Evolutionary conservation across 2,329 filamentous ascomycete genomes (phyloP).

Genomic region (Nannizziopsis barbatae): DNA sequence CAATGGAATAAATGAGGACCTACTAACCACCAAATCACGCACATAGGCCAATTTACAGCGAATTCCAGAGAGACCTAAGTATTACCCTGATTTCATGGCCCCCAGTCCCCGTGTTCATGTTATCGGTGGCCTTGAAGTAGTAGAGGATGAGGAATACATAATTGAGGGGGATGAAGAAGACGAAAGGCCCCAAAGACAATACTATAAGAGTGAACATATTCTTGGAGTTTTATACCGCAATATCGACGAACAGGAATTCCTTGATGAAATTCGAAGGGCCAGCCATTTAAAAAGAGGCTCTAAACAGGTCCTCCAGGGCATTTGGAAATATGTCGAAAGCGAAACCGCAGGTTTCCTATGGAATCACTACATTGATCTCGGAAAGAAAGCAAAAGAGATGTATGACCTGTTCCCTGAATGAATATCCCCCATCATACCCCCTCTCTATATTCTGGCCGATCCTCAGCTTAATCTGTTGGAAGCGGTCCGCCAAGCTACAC

Average conservation of each 20-base stretch:
- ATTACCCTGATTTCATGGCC: constrained; percentile 46
- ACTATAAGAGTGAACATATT: constrained; percentile 57
- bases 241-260: constrained; percentile 61
- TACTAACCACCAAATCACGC: constrained; percentile 1
- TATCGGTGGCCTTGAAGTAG: constrained; percentile 26
- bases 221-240: constrained; percentile 60
- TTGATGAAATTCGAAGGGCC: constrained; percentile 39
- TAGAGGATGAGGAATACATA: constrained; percentile 38
- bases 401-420: constrained; percentile 6
- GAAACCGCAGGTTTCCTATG: constrained; percentile 20
- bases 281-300: constrained; percentile 12
- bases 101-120: constrained; percentile 37
- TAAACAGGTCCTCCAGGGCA: constrained; percentile 19
- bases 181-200: constrained; percentile 40
- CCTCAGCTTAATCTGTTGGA: too few species aligned
- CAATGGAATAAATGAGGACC: constrained; percentile 14
- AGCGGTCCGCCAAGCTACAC: too few species aligned
- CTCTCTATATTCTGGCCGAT: background rate
- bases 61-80: constrained; percentile 15
- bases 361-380: constrained; percentile 17
- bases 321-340: constrained; percentile 18
- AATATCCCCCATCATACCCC: background rate
- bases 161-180: constrained; percentile 39
- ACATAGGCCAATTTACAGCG: constrained; percentile 14
- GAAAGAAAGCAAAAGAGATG: constrained; percentile 17